Percentiles rank a stretch among this genome's conserved stretches.
Conservation (phyloP, 331 rosid species). For the Quercus tomentella region DNA sequence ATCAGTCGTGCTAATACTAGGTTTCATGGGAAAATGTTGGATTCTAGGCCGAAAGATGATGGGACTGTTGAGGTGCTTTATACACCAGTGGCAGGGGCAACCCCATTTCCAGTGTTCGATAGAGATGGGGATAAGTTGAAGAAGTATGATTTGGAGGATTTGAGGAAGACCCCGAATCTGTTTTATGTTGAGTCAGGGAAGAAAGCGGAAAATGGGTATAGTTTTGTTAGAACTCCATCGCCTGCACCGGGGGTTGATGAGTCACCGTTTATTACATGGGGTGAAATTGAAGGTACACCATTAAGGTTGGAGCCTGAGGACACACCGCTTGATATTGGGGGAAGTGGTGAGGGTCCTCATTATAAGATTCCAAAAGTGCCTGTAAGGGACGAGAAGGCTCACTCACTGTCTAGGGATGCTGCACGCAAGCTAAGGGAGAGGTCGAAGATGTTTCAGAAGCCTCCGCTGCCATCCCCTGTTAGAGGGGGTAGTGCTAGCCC, state of each 20-base stretch:
- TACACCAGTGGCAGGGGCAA: slow-evolving; percentile 74
- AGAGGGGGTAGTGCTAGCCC: slow-evolving; percentile 96
- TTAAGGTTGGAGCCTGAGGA: slow-evolving; percentile 91
- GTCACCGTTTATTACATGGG: slow-evolving; percentile 95
- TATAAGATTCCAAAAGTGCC: slow-evolving; percentile 76
- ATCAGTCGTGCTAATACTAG: slow-evolving; percentile 59
- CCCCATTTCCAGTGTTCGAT: slow-evolving; percentile 54
- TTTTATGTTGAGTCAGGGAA: slow-evolving; percentile 77
- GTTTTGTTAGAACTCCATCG: slow-evolving; percentile 84
- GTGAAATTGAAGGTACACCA: slow-evolving; percentile 94
- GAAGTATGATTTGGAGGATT: slow-evolving; percentile 95
- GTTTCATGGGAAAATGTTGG: slow-evolving; percentile 71
- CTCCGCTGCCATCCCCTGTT: slow-evolving; percentile 80
- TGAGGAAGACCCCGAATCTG: slow-evolving; percentile 85
- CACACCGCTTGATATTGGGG: slow-evolving; percentile 74
- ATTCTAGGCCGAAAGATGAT: slow-evolving; percentile 76
- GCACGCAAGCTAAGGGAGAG: slow-evolving; percentile 81
- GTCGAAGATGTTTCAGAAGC: slow-evolving; percentile 81
- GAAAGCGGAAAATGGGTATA: slow-evolving; percentile 80
- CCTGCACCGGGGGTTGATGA: slow-evolving; percentile 93
- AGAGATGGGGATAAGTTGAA: slow-evolving; percentile 66
- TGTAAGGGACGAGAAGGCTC: slow-evolving; percentile 81
- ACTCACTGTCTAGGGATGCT: slow-evolving; percentile 87
- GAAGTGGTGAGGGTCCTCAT: slow-evolving; percentile 87
- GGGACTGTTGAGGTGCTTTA: slow-evolving; percentile 70